Conservation (phyloP, 257 asterid species). For the Galeopsis tetrahit region DNA sequence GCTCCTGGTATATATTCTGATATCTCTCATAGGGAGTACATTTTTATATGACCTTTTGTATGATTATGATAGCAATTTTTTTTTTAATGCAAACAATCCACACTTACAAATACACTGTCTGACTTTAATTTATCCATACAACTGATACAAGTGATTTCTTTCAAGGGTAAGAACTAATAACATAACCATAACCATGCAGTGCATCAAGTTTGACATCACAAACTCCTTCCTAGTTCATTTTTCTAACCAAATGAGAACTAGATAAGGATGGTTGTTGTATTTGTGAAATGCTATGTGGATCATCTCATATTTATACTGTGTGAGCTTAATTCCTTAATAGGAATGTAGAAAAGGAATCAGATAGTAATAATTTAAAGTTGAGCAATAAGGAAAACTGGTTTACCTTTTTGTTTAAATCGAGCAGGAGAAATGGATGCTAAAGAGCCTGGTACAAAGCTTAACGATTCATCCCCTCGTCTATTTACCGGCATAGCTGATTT, state of each 20-base stretch:
- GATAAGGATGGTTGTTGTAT: slow-evolving; percentile 5
- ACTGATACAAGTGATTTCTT: not conserved
- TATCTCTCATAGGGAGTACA: not conserved
- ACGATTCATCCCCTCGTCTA: slow-evolving; percentile 45
- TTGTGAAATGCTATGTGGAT: not conserved
- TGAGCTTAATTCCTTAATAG: not conserved
- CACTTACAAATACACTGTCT: slow-evolving; percentile 4
- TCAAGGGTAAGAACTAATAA: not conserved
- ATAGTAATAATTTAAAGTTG: slow-evolving; percentile 2
- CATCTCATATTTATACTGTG: not conserved
- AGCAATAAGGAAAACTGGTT: not conserved
- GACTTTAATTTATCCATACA: not conserved
- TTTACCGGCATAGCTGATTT: slow-evolving; percentile 46
- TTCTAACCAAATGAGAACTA: slow-evolving; percentile 12
- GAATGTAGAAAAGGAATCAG: slow-evolving; percentile 18
- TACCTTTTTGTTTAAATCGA: slow-evolving; percentile 4
- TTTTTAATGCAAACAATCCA: not conserved
- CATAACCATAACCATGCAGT: not conserved
- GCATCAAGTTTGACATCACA: not conserved
- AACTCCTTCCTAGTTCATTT: not conserved
- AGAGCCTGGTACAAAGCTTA: slow-evolving; percentile 31
- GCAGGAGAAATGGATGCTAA: slow-evolving; percentile 36
- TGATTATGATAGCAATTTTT: not conserved
- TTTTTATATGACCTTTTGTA: not conserved
- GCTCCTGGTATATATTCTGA: slow-evolving; percentile 38